Conservation (phyloP, 495 filamentous ascomycete species). For the Chaetomidium leptoderma region DNA sequence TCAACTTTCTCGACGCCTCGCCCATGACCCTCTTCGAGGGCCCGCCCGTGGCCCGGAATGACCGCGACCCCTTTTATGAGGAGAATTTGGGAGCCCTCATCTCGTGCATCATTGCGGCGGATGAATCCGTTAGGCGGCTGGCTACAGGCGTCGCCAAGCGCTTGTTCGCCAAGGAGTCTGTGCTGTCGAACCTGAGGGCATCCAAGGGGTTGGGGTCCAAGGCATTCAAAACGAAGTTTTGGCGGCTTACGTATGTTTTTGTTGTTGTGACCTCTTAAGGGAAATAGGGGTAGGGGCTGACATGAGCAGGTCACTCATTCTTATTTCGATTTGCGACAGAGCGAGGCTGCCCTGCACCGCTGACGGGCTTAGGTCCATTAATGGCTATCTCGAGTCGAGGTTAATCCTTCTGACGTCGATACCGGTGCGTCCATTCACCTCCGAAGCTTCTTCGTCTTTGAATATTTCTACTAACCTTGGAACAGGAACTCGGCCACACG, state of each 20-base stretch:
- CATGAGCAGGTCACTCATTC: conserved; percentile 42
- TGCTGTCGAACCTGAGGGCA: conserved; percentile 36
- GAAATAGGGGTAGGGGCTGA: conserved; percentile 19
- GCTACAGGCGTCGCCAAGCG: conserved; percentile 45
- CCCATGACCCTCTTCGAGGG: conserved; percentile 50
- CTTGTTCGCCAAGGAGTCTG: conserved; percentile 40
- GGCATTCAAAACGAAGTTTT: conserved; percentile 45
- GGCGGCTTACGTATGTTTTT: conserved; percentile 50
- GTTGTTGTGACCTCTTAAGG: background rate
- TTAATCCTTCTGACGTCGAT: conserved; percentile 46
- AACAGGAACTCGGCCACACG: conserved; percentile 45
- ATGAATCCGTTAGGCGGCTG: conserved; percentile 46
- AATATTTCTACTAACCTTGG: background rate
- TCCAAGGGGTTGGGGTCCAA: conserved; percentile 39
- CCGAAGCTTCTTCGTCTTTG: background rate
- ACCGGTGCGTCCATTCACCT: conserved; percentile 41
- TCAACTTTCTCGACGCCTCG: conserved; percentile 50
- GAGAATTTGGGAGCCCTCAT: conserved; percentile 48
- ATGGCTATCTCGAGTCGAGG: conserved; percentile 50
- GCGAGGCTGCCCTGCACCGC: conserved; percentile 39
- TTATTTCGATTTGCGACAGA: conserved; percentile 49
- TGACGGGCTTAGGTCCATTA: conserved; percentile 43
- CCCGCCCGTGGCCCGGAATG: conserved; percentile 29
- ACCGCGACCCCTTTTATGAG: conserved; percentile 46
- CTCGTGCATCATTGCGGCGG: conserved; percentile 48